Base-by-base conservation (phyloP, 371 early-diverging fungal species). In the Cokeromyces recurvatus region DNA sequence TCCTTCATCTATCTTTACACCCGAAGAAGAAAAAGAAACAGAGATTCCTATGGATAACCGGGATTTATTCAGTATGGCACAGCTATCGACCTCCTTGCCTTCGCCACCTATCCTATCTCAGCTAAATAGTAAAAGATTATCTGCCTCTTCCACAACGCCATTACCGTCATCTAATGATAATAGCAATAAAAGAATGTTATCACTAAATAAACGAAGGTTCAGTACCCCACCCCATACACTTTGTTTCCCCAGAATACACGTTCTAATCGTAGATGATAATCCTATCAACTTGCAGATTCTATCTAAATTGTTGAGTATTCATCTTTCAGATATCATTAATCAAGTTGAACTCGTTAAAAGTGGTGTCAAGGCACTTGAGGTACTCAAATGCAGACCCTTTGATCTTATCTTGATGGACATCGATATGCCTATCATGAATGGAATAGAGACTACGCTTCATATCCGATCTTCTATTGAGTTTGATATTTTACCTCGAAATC, bases 331-430 rank as follows among this genome's bases (percentile, higher is more conserved):
- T 53, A 54, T 55, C 14, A 53, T 78, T 50, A 60, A 74, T 24
- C 68, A 66, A 39, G 63, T 67, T 41, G 72, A 65, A 9, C 53
- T 70, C n/a, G 59, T 59, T 21, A 65, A 63, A 51, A 63, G 62
- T 38, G 84, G 79, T 17, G 49, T 50, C 1, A 57, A 57, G 15
- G 75, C 75, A n/a, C 49, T 84, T 3, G 64, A 67, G 37, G 40
- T 59, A 34, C 59, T 84, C 37, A 42, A 55, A 11, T 59, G 62
- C 45, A 58, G 72, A 22, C 47, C 57, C 20, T 76, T 71, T 54
- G 82, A 84, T 59, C 43, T 80, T 10, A 59, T 84, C 20, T 55
- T 84, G 43, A 73, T 81, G 74, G 84, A 84, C 41, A 84, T 84
- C 54, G 82, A 84, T 37, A 84, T 84, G 84, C 84, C 84, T 17